phyloP scores from a whole-genome alignment of 352 stramenopile species.

The Phytophthora pini region DNA sequence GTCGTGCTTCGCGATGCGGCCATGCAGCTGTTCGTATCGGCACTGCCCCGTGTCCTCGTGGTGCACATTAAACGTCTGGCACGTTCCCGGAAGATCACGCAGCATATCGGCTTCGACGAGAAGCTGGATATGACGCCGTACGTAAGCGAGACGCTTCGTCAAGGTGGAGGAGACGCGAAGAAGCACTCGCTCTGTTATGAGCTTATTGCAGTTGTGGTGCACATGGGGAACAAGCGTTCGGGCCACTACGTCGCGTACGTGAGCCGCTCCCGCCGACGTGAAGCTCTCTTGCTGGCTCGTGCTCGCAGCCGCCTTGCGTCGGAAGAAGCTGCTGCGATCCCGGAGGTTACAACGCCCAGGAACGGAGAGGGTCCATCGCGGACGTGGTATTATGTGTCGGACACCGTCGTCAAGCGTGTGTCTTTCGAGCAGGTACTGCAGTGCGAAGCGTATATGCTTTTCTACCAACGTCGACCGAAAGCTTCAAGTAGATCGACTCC shows the following conservation, averaged over 20 bases:
- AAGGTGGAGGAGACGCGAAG: conserved; percentile 29
- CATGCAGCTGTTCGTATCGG: conserved; percentile 62
- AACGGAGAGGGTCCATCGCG: conserved; percentile 32
- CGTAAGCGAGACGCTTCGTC: conserved; percentile 38
- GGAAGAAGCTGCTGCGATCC: conserved; percentile 18
- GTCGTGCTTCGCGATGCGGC: conserved; percentile 52
- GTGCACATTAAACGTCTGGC: conserved; percentile 74
- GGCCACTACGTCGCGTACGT: conserved; percentile 82
- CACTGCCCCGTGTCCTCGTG: conserved; percentile 62
- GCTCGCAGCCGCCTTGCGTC: conserved; percentile 28
- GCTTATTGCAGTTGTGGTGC: conserved; percentile 73
- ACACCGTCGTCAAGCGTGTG: conserved; percentile 70
- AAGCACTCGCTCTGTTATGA: conserved; percentile 52
- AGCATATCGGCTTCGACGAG: conserved; percentile 67
- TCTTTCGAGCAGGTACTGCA: conserved; percentile 67
- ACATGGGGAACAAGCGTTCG: conserved; percentile 74
- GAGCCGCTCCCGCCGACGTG: conserved; percentile 54
- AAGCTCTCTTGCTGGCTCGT: conserved; percentile 29
- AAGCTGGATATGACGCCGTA: conserved; percentile 63
- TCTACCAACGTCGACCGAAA: conserved; percentile 60
- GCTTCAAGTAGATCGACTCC: conserved; percentile 16
- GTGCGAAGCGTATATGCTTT: conserved; percentile 85
- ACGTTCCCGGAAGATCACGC: conserved; percentile 64
- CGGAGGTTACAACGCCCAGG: conserved; percentile 25
- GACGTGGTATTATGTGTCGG: conserved; percentile 77